Evolutionary conservation across 179 eudicot genomes (phyloP), one percentile per base, ranked within the genome.

Genomic region (Beta corolliflora): DNA sequence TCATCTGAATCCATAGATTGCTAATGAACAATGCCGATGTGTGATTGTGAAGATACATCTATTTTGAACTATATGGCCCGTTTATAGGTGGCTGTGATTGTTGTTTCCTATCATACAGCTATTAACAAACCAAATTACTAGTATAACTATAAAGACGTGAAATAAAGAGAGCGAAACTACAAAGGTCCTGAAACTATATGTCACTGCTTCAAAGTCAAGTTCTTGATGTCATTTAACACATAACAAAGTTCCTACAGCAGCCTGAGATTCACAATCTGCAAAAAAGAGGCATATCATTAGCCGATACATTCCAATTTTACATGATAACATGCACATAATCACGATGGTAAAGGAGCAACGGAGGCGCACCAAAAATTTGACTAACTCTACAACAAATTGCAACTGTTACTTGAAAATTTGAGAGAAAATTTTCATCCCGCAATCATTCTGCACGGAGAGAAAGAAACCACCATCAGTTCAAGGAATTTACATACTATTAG

Each of bases 181-280:
- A n/a, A 5, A 44, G 25, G 29, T 23, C 15, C 44, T 44, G 45
- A 29, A 41, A 16, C 82, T 71, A 45, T 44, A 63, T 3, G 29
- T 60, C 69, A 25, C 31, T 9, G 44, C 25, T 44, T 44, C 19
- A 55, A 54, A 61, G 80, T 21, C 69, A 8, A 56, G 25, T 52
- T 25, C 70, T 67, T 70, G 56, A 56, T 71, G 45, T 18, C 73
- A 68, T 55, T 69, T 73, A 63, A 64, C 64, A n/a, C 6, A n/a
- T 16, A 36, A 19, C 55, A 60, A 58, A 73, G 73, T 69, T 60
- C 78, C 70, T 65, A 65, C 44, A 59, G 60, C 31, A 71, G 73
- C 77, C 29, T 82, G 80, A 75, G 61, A 60, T 58, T 77, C 78
- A 78, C 56, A 86, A 79, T 71, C 82, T 84, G 85, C 84, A 77